Evolutionary conservation across 2,329 filamentous ascomycete genomes (phyloP), one percentile per base, ranked within the genome.

Genomic region (Fusarium buharicum): DNA sequence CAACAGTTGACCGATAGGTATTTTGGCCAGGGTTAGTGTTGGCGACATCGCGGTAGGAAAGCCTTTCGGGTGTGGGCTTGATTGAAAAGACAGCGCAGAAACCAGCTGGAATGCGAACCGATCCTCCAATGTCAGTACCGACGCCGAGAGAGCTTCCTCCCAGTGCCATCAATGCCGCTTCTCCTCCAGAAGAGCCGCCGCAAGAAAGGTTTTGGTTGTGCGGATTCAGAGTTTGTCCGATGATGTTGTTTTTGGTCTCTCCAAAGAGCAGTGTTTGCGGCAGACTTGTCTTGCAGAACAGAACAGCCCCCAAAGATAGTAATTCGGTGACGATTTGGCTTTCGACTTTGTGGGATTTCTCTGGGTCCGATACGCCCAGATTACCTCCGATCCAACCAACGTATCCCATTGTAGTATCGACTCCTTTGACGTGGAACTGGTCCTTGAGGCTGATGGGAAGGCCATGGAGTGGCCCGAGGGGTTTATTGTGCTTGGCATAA

Each of bases 1-100:
- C 89, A 12, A 89, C 81, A 1, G 89, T 85, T 0, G 84, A 89
- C 3, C 85, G 76, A 28, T 90, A 79, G 0, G 80, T 82, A 62
- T 84, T 86, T 65, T 91, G 87, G 0, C 89, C 89, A 48, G 71
- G 72, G 27, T 74, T 75, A 0, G 68, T 67, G 4, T 67, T 69
- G 0, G 66, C 68, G 4, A 67, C 53, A 2, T 59, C 56, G 0
- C 64, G 66, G 11, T 69, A 70, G 0, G 67, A 57, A 0, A 71
- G 7, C 3, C 68, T 46, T 4, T 59, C 59, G 0, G 68, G 55
- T 0, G 68, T 70, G 0, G 67, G 64, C 16, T 69, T 69, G 16
- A 69, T 50, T 0, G 64, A 58, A 20, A 46, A 69, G 5, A 66
- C 50, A 0, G 67, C 67, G 9, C 62, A 66, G 28, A 73, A 76